A percentile compares a stretch with the other conserved stretches of the same genome.
These are phyloP conservation scores for Phytopythium cucurbitacearum DNA, from an alignment of 352 stramenopile genomes.

Conservation along the genomic window DNA sequence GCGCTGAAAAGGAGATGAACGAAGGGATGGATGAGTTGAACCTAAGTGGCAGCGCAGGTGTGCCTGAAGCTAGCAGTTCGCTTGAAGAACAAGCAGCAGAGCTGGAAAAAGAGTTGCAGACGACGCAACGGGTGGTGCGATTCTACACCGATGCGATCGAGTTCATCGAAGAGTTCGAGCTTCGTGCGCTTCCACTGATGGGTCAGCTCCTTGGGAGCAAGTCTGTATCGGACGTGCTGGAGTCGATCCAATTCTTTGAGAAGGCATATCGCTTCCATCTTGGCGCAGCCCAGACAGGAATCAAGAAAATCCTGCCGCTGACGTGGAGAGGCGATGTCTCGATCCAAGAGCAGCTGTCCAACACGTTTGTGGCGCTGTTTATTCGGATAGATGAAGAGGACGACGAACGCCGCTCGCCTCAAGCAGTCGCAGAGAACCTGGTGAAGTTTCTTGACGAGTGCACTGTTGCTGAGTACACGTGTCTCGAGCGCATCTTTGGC, in stretches of 20 bases:
- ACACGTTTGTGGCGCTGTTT: constrained; percentile 73
- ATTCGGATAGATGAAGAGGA: constrained; percentile 47
- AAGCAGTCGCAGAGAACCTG: constrained; percentile 58
- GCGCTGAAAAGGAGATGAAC: constrained; percentile 73
- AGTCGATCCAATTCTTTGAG: constrained; percentile 93
- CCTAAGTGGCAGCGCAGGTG: constrained; percentile 7
- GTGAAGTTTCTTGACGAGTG: constrained; percentile 75
- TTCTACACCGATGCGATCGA: constrained; percentile 90
- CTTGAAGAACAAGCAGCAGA: constrained; percentile 37
- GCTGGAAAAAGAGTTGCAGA: constrained; percentile 67
- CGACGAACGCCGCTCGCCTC: constrained; percentile 29
- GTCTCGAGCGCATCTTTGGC: constrained; percentile 67
- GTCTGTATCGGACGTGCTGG: constrained; percentile 90
- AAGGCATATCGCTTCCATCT: constrained; percentile 89
- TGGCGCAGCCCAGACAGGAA: constrained; percentile 83
- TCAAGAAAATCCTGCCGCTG: constrained; percentile 89
- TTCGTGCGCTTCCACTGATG: constrained; percentile 67
- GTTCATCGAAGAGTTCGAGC: constrained; percentile 92
- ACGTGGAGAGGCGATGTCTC: constrained; percentile 88
- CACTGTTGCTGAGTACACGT: constrained; percentile 72
- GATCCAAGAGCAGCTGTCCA: constrained; percentile 90
- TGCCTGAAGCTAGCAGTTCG: constrained; percentile 1
- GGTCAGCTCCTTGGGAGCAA: constrained; percentile 87
- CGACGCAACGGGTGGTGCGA: constrained; percentile 79
- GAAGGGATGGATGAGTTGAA: constrained; percentile 38